Evolutionary conservation across 768 basidiomycete genomes (phyloP), one percentile per base, ranked within the genome.

Genomic region (Suillus americanus): DNA sequence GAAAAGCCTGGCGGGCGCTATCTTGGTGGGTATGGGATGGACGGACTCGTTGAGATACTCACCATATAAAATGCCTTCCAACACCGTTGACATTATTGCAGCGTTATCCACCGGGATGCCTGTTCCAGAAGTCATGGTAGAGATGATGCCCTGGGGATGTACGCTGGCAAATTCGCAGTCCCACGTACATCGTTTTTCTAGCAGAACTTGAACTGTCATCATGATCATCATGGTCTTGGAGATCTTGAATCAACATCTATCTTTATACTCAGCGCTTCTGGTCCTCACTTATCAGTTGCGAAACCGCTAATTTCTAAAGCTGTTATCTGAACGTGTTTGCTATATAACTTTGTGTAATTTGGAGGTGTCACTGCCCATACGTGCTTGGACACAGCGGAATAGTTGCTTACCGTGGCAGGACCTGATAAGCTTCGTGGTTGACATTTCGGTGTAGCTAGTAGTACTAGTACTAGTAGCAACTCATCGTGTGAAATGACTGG

Each of bases 1-100:
- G 77, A 79, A 62, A 78, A 75, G 0, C 78, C 78, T 79, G 62
- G 14, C 13, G 23, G 3, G 6, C 12, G n/a, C n/a, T n/a, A n/a
- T n/a, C n/a, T n/a, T n/a, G n/a, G 1, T n/a, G 45, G n/a, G n/a
- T 23, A 5, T 23, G 45, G n/a, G 45, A 10, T 13, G n/a, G 45
- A 23, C 10, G 2, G 23, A 23, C n/a, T 45, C 20, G 9, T 45
- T n/a, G n/a, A n/a, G n/a, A 40, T 14, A 43, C 23, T 54, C 18
- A 63, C 62, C 62, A 56, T 72, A 72, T 38, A 72, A 64, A 10
- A 73, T 43, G 48, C 66, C 61, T 54, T 72, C 72, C 38, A 69
- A 20, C 1, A 65, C 65, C 28, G 57, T 62, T 12, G 72, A 66
- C 28, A 73, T n/a, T 56, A 72, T 30, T 33, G 65, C 65, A 54